Evolutionary conservation across 176 grass and related monocot genomes (phyloP).

Genomic region (Ananas comosus): DNA sequence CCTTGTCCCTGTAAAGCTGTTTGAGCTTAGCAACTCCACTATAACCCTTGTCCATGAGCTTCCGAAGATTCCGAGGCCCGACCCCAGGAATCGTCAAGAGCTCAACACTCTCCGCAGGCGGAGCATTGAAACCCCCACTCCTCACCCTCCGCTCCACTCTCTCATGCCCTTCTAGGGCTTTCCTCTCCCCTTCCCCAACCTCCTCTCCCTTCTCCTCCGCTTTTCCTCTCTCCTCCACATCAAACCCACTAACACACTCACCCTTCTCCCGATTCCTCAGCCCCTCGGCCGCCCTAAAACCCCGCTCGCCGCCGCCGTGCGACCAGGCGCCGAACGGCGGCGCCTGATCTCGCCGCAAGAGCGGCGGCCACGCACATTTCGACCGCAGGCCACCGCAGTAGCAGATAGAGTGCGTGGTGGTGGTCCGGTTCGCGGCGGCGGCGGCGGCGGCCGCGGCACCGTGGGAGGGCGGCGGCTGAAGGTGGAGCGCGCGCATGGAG

Average conservation of each 20-base stretch:
- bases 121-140: constrained; percentile 19
- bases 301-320: neutral
- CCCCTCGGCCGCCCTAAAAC: neutral
- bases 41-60: constrained; percentile 81
- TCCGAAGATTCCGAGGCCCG: constrained; percentile 71
- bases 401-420: neutral
- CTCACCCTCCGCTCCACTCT: constrained; percentile 37
- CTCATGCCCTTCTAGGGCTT: neutral
- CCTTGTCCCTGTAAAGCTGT: constrained; percentile 87
- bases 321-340: neutral
- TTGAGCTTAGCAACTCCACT: constrained; percentile 64
- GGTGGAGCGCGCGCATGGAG: neutral
- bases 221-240: constrained; percentile 5
- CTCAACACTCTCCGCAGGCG: constrained; percentile 36
- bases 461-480: neutral
- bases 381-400: neutral
- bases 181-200: neutral
- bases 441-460: neutral
- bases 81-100: constrained; percentile 65
- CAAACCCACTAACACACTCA: neutral
- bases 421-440: neutral
- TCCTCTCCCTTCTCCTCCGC: constrained; percentile 13
- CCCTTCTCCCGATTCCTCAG: constrained; percentile 6
- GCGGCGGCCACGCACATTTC: neutral
- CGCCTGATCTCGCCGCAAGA: neutral